phyloP scores from a whole-genome alignment of 495 filamentous ascomycete genomes.

The Amorphotheca resinae region DNA sequence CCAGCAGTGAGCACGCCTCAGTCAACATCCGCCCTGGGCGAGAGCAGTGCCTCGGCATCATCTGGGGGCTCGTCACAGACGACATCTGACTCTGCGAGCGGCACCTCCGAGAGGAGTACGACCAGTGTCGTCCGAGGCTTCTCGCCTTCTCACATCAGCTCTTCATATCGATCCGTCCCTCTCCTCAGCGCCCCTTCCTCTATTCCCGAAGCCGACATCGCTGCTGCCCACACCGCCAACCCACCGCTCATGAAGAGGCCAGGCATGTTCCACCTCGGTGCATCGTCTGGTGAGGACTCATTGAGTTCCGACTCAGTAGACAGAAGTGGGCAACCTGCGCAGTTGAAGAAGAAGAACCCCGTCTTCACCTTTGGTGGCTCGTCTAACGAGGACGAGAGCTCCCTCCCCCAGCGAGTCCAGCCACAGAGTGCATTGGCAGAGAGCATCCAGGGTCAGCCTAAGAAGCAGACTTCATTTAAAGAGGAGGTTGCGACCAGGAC shows the following conservation, averaged over 20 bases:
- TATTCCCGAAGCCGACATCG: slow-evolving; percentile 23
- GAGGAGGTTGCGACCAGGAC: slow-evolving; percentile 58
- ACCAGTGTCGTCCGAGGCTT: slow-evolving; percentile 82
- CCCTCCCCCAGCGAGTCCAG: slow-evolving; percentile 56
- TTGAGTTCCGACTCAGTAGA: slow-evolving; percentile 33
- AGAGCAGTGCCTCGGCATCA: slow-evolving; percentile 4
- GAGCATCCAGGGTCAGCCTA: slow-evolving; percentile 35
- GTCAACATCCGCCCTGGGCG: slow-evolving; percentile 3
- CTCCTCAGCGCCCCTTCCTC: slow-evolving; percentile 35
- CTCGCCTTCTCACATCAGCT: slow-evolving; percentile 63
- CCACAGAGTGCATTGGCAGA: slow-evolving; percentile 41
- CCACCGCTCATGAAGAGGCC: slow-evolving; percentile 36
- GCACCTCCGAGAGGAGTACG: slow-evolving; percentile 34
- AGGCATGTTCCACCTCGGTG: slow-evolving; percentile 42
- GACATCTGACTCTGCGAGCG: slow-evolving; percentile 15
- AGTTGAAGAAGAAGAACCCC: slow-evolving; percentile 45
- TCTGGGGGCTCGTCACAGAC: slow-evolving; percentile 5
- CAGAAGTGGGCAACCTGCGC: slow-evolving; percentile 28
- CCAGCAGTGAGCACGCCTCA: neutral
- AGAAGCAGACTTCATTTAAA: slow-evolving; percentile 79
- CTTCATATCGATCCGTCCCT: slow-evolving; percentile 49
- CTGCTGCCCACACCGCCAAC: slow-evolving; percentile 24
- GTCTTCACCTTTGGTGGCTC: slow-evolving; percentile 76
- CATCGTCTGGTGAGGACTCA: slow-evolving; percentile 36
- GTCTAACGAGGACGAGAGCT: slow-evolving; percentile 70